These are phyloP conservation scores for Cornus kousa DNA, from an alignment of 148 eudicot species.

Conservation along the genomic window DNA sequence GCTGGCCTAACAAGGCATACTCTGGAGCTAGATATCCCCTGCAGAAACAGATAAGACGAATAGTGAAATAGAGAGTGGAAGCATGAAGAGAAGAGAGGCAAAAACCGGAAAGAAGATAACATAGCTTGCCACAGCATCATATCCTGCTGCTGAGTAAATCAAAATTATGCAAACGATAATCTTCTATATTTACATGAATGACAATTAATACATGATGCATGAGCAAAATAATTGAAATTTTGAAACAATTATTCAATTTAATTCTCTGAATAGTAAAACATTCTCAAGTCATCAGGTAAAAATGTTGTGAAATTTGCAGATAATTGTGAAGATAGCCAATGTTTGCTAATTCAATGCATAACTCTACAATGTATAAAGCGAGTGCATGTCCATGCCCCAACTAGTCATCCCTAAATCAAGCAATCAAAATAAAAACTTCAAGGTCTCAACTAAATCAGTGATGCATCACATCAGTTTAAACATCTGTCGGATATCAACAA, in stretches of 20 bases:
- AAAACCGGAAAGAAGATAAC: no score
- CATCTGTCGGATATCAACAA: background rate
- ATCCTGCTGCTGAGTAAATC: no score
- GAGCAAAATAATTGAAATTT: no score
- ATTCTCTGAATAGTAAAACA: background rate
- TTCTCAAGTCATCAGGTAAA: background rate
- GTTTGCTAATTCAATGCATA: background rate
- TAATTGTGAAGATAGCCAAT: background rate
- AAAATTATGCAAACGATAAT: no score
- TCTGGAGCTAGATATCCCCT: constrained; percentile 72
- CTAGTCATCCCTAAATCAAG: constrained; percentile 2
- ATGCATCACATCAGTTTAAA: background rate
- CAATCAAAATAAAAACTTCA: background rate
- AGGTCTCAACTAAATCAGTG: background rate
- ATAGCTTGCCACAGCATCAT: no score
- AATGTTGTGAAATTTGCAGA: background rate
- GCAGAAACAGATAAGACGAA: constrained; percentile 12
- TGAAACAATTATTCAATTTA: background rate
- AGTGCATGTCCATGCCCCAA: background rate
- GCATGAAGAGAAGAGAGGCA: no score
- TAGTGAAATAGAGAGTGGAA: background rate
- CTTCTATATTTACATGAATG: no score
- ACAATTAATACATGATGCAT: no score
- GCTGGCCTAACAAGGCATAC: constrained; percentile 40
- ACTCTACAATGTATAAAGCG: background rate